Evolutionary conservation across 768 basidiomycete species (phyloP).

Genomic region (Hericium erinaceus): DNA sequence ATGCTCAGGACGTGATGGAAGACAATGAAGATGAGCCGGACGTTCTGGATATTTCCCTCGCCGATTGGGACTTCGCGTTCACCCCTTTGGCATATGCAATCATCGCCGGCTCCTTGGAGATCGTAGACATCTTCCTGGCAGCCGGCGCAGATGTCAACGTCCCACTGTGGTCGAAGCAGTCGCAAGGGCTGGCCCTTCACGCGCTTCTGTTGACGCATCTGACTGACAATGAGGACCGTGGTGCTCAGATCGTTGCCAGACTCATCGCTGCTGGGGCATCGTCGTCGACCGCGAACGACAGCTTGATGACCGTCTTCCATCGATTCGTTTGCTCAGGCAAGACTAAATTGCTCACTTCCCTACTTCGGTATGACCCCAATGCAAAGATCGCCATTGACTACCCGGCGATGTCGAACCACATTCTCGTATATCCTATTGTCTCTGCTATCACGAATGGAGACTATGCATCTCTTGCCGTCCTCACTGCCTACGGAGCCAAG

Average conservation of each 20-base stretch:
- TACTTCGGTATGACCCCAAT: slow-evolving; percentile 21
- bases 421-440: slow-evolving; percentile 19
- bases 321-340: slow-evolving; percentile 17
- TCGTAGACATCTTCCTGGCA: slow-evolving; percentile 37
- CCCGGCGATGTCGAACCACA: slow-evolving; percentile 10
- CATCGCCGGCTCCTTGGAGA: slow-evolving; percentile 33
- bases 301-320: slow-evolving; percentile 23
- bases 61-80: slow-evolving; percentile 53
- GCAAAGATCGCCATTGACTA: slow-evolving; percentile 22
- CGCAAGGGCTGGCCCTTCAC: slow-evolving; percentile 14
- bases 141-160: slow-evolving; percentile 38
- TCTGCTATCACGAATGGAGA: slow-evolving; percentile 18
- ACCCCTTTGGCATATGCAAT: slow-evolving; percentile 44
- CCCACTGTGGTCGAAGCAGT: slow-evolving; percentile 20
- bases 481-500: slow-evolving; percentile 23
- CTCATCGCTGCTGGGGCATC: slow-evolving; percentile 21
- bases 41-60: slow-evolving; percentile 41
- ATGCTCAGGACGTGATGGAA: slow-evolving; percentile 28
- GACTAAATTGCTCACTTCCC: slow-evolving; percentile 17
- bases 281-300: slow-evolving; percentile 21
- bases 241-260: slow-evolving; percentile 18
- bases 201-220: slow-evolving; percentile 21
- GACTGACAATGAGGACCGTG: slow-evolving; percentile 16
- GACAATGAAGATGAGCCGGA: slow-evolving; percentile 43
- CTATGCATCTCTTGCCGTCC: slow-evolving; percentile 19